phyloP scores from a whole-genome alignment of 2,329 filamentous ascomycete species.

The Parastagonospora avenae region DNA sequence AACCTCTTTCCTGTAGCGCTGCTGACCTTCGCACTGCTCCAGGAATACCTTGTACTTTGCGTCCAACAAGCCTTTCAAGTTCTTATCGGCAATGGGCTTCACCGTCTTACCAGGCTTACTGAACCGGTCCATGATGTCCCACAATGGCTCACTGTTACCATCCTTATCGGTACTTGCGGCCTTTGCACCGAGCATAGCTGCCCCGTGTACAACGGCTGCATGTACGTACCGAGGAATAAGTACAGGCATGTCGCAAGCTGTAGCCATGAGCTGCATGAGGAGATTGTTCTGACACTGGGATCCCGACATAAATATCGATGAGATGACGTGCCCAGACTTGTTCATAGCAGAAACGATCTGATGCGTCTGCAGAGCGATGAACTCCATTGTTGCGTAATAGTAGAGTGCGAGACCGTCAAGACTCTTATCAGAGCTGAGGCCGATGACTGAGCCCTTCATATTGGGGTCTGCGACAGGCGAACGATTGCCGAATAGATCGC shows the following conservation, averaged over 20 bases:
- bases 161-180: slow-evolving; percentile 82
- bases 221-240: slow-evolving; percentile 92
- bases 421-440: slow-evolving; percentile 83
- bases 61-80: slow-evolving; percentile 78
- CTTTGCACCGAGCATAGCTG: slow-evolving; percentile 96
- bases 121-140: slow-evolving; percentile 98
- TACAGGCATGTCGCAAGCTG: slow-evolving; percentile 89
- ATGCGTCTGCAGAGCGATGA: slow-evolving; percentile 94
- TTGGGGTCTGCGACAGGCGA: slow-evolving; percentile 89
- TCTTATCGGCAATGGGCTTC: slow-evolving; percentile 70
- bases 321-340: slow-evolving; percentile 81
- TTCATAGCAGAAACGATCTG: slow-evolving; percentile 98
- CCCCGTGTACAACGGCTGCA: slow-evolving; percentile 95
- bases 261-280: slow-evolving; percentile 88
- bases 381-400: slow-evolving; percentile 97
- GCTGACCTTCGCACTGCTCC: slow-evolving; percentile 86
- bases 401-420: slow-evolving; percentile 85
- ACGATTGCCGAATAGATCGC: slow-evolving; percentile 95
- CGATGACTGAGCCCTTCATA: slow-evolving; percentile 91
- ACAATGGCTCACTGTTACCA: slow-evolving; percentile 83
- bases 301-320: slow-evolving; percentile 97
- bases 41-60: slow-evolving; percentile 97
- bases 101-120: slow-evolving; percentile 90
- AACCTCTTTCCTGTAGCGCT: slow-evolving; percentile 77
- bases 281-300: slow-evolving; percentile 96